Percentiles rank a stretch among this genome's conserved stretches.
Conservation (phyloP, 306 rosid species). For the Oxytropis ochrocephala region DNA sequence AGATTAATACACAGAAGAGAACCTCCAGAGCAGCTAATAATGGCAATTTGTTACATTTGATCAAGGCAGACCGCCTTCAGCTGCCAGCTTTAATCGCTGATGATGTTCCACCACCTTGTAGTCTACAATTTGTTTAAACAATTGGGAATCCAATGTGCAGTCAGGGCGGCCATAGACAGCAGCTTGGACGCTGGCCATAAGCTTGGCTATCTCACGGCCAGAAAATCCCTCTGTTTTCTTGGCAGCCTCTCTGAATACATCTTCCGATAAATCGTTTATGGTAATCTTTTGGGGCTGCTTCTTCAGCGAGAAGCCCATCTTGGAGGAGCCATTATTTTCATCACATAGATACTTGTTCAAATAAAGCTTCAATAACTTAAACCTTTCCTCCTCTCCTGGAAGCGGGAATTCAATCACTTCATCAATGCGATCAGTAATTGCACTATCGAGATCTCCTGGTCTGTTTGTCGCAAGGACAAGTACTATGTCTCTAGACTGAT, state of each 20-base stretch:
- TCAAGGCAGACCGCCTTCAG: slow-evolving; percentile 59
- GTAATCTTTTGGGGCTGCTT: slow-evolving; percentile 57
- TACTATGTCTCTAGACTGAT: slow-evolving; percentile 93
- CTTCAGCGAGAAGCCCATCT: slow-evolving; percentile 32
- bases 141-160: slow-evolving; percentile 71
- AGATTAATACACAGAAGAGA: not conserved
- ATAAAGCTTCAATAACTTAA: slow-evolving; percentile 74
- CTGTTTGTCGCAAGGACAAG: slow-evolving; percentile 97
- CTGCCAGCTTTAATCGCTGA: slow-evolving; percentile 76
- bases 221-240: slow-evolving; percentile 84
- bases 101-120: slow-evolving; percentile 88
- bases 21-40: not conserved
- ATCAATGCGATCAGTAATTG: slow-evolving; percentile 89
- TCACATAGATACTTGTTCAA: slow-evolving; percentile 57
- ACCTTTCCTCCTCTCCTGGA: slow-evolving; percentile 89
- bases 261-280: slow-evolving; percentile 56
- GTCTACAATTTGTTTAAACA: slow-evolving; percentile 77
- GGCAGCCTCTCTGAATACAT: slow-evolving; percentile 74
- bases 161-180: slow-evolving; percentile 91
- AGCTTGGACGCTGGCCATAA: slow-evolving; percentile 91
- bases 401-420: slow-evolving; percentile 96
- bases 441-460: slow-evolving; percentile 92
- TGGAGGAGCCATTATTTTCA: slow-evolving; percentile 48
- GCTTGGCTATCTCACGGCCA: slow-evolving; percentile 97
- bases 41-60: slow-evolving; percentile 13